Evolutionary conservation across 2,329 filamentous ascomycete species (phyloP).

Genomic region (Colletotrichum incanum): DNA sequence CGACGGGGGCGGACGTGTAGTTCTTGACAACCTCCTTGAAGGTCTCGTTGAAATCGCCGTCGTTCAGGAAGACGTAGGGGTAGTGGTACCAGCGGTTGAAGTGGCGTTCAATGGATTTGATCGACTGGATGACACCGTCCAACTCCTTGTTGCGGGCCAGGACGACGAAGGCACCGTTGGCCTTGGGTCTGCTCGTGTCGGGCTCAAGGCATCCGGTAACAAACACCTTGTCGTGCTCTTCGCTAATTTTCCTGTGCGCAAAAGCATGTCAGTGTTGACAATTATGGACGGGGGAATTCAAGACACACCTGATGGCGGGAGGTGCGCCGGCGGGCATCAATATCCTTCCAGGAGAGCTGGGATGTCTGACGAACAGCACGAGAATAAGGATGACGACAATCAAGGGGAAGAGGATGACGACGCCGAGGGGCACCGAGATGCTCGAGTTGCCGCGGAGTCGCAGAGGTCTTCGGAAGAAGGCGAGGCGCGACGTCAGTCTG

Average conservation of each 20-base stretch:
- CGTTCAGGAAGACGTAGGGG: constrained; percentile 98
- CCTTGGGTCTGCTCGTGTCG: constrained; percentile 83
- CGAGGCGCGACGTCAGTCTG: constrained; percentile 68
- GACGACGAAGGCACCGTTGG: constrained; percentile 96
- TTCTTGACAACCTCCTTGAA: constrained; percentile 92
- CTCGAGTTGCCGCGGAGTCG: constrained; percentile 92
- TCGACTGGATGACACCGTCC: constrained; percentile 94
- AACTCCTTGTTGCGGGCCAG: constrained; percentile 96
- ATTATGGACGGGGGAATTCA: neutral
- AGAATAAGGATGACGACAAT: constrained; percentile 94
- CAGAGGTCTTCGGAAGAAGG: constrained; percentile 89
- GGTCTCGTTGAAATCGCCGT: constrained; percentile 94
- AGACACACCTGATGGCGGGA: constrained; percentile 86
- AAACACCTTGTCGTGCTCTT: constrained; percentile 97
- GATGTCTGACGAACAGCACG: constrained; percentile 90
- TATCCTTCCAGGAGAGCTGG: constrained; percentile 84
- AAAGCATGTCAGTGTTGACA: constrained; percentile 15
- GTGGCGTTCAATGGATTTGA: constrained; percentile 98
- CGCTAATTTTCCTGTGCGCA: constrained; percentile 86
- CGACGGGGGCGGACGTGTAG: constrained; percentile 88
- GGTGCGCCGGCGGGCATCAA: constrained; percentile 91
- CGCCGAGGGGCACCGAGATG: constrained; percentile 91
- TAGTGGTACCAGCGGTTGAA: constrained; percentile 99
- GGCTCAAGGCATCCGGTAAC: constrained; percentile 89
- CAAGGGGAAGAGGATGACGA: constrained; percentile 92